A percentile compares a stretch with the other conserved stretches of the same genome.
Evolutionary conservation across 441 rosid species (phyloP).

Genomic region (Melastoma candidum): DNA sequence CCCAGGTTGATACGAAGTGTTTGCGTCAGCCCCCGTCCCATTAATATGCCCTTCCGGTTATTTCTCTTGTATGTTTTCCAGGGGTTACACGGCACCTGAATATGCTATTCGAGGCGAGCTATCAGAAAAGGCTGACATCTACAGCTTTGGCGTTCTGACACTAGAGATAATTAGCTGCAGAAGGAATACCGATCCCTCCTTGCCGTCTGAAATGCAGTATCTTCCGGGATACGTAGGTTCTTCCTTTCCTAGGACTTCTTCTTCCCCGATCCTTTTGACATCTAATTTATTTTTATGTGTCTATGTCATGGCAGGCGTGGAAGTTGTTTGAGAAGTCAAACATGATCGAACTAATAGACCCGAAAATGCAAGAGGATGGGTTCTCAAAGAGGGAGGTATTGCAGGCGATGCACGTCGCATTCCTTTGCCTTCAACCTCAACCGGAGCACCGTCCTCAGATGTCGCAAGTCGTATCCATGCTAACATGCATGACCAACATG

Average conservation of each 20-base stretch:
- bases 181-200: slow-evolving; percentile 43
- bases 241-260: not conserved
- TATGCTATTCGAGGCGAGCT: slow-evolving; percentile 58
- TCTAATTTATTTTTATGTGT: not conserved
- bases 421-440: slow-evolving; percentile 50
- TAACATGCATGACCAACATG: slow-evolving; percentile 34
- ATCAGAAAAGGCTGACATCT: slow-evolving; percentile 66
- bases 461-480: slow-evolving; percentile 52
- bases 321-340: slow-evolving; percentile 32
- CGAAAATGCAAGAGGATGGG: slow-evolving; percentile 28
- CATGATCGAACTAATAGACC: slow-evolving; percentile 40
- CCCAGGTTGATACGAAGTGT: not conserved
- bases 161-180: slow-evolving; percentile 55
- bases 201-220: slow-evolving; percentile 55
- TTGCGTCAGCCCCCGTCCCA: too few relatives aligned
- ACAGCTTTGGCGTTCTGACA: slow-evolving; percentile 55
- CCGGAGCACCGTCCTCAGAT: slow-evolving; percentile 42
- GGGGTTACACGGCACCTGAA: slow-evolving; percentile 64
- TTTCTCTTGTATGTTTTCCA: slow-evolving; percentile 8
- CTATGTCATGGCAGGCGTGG: slow-evolving; percentile 39
- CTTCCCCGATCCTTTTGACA: not conserved
- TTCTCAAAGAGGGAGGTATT: slow-evolving; percentile 30
- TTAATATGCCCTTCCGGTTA: too few relatives aligned
- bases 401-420: slow-evolving; percentile 36
- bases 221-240: slow-evolving; percentile 57